Base-by-base conservation (phyloP, 176 grass and related monocot genomes). In the Thinopyrum elongatum region DNA sequence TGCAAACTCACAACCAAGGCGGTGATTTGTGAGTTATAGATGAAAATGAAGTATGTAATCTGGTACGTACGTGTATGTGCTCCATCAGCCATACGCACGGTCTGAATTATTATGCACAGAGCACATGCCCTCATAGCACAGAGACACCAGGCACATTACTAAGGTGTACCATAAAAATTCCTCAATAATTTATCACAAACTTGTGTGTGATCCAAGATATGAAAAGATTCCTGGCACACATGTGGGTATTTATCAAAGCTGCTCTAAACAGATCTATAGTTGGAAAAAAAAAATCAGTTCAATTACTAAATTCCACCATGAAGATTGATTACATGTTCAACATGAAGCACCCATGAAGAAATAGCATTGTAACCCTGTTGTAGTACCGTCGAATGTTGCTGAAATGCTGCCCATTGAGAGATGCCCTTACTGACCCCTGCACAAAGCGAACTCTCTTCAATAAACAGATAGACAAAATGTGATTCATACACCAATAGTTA, bases 351-450 rank as follows among this genome's bases (percentile, higher is more conserved):
- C 19, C 57, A 35, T n/a, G 58, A 11, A 31, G 14, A 42, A 41
- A 33, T 44, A 68, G 15, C 77, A 67, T 16, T 3, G 73, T 73
- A 44, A 78, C 27, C 41, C 31, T 53, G 25, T 22, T 38, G 41
- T 19, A 19, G 44, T 49, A 59, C 8, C 8, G 19, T 17, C 8
- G 62, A 27, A 83, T 15, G 49, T 58, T 15, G 13, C 42, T 79
- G 62, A 65, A 53, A 76, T 73, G 34, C 60, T 15, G 12, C 61
- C 46, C 10, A 5, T 22, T 16, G 6, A 70, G 30, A 89, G 33
- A 79, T 84, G 26, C n/a, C 19, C 46, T 90, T 76, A 90, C 41
- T 87, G 85, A 59, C 89, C 85, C 80, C 89, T 87, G 85, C 75
- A 84, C 5, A 87, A 46, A 75, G 27, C 34, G 80, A 90, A 67